These are phyloP conservation scores for Mucor sp. DNA, from an alignment of 371 early-diverging fungal genomes.

Conservation along the genomic window DNA sequence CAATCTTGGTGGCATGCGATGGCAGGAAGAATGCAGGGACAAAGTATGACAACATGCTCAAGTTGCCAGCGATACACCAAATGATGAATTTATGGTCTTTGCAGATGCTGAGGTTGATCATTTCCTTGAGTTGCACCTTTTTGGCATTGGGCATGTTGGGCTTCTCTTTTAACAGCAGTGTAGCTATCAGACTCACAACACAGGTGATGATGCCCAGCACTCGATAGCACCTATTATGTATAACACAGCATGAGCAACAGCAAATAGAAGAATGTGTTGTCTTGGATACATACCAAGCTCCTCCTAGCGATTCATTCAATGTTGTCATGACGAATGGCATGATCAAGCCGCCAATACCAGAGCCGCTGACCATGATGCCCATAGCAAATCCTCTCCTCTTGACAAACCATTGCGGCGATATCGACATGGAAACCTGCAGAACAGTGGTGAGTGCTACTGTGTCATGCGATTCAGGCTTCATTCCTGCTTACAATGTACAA, in stretches of 20 bases:
- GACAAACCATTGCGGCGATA: conserved; percentile 79
- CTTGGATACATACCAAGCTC: conserved; percentile 39
- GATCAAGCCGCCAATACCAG: conserved; percentile 79
- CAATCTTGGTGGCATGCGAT: conserved; percentile 36
- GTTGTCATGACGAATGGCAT: conserved; percentile 66
- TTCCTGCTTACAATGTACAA: conserved; percentile 17
- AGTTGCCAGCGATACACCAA: conserved; percentile 35
- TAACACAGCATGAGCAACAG: too few relatives aligned
- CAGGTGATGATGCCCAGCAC: conserved; percentile 53
- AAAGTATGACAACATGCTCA: conserved; percentile 39
- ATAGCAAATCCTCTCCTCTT: conserved; percentile 72
- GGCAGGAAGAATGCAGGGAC: conserved; percentile 46
- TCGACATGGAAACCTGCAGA: conserved; percentile 38
- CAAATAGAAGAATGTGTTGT: neutral
- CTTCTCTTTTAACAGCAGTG: conserved; percentile 41
- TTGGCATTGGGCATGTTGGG: conserved; percentile 15
- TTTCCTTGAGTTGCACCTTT: conserved; percentile 14
- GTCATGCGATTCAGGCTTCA: neutral
- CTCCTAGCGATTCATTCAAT: conserved; percentile 59
- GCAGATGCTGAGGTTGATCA: conserved; percentile 20
- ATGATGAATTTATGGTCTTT: conserved; percentile 27
- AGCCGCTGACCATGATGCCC: conserved; percentile 77
- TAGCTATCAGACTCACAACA: conserved; percentile 36
- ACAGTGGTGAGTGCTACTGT: neutral
- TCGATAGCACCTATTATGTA: conserved; percentile 46